These are phyloP conservation scores for Aspergillus conjunctus DNA, from an alignment of 495 filamentous ascomycete genomes.

Conservation along the genomic window DNA sequence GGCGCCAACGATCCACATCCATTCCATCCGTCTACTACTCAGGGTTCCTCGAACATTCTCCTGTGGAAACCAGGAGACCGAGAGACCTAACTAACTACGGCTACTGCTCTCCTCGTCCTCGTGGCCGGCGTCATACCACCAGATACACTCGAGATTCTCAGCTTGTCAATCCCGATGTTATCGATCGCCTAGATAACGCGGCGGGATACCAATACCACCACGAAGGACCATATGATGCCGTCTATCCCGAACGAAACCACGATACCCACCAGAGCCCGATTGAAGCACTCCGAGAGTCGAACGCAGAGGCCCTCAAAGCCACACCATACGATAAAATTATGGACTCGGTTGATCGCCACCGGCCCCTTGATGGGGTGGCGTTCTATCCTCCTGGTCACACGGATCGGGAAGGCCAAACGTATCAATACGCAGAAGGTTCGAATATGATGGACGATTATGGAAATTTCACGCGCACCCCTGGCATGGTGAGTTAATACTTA, in stretches of 20 bases:
- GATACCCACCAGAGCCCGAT: conserved; percentile 65
- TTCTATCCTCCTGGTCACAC: conserved; percentile 69
- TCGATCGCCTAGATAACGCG: conserved; percentile 76
- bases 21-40: conserved; percentile 34
- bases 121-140: conserved; percentile 15
- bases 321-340: conserved; percentile 79
- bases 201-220: conserved; percentile 75
- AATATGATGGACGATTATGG: conserved; percentile 76
- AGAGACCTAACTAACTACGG: conserved; percentile 25
- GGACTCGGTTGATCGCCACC: conserved; percentile 72
- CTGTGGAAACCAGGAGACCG: conserved; percentile 33
- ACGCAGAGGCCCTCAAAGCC: conserved; percentile 76
- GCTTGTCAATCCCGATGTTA: conserved; percentile 70
- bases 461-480: conserved; percentile 40
- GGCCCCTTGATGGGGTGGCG: conserved; percentile 84
- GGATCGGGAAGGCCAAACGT: conserved; percentile 66
- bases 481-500: conserved; percentile 29
- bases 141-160: conserved; percentile 55
- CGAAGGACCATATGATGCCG: conserved; percentile 89
- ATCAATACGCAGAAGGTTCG: conserved; percentile 82
- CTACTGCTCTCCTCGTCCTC: conserved; percentile 25
- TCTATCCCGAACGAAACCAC: conserved; percentile 70
- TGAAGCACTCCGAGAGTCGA: conserved; percentile 73
- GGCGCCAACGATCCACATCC: conserved; percentile 35
- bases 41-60: conserved; percentile 36